Evolutionary conservation across 108 stramenopile species (phyloP), one percentile per base, ranked within the genome.

Genomic region (Epithemia pelagica): DNA sequence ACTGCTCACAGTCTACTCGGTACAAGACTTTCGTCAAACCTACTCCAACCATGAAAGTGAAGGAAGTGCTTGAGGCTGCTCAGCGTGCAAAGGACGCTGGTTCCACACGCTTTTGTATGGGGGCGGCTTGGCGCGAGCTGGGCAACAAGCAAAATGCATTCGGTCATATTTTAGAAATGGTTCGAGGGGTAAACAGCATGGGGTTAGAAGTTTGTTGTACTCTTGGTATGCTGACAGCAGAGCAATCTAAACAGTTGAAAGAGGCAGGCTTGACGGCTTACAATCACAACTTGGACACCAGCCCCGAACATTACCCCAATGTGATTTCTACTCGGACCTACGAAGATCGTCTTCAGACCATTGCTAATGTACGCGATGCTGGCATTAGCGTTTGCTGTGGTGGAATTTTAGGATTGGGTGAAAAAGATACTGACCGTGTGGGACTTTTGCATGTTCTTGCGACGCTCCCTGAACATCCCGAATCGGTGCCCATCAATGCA

Each of bases 1-100:
- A 98, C 78, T 98, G 97, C 88, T 91, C 89, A 5, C 97, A 97
- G 73, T 91, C 89, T 37, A 90, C 91, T 55, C 83, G 88, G 26
- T 89, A 98, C 83, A 96, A 96, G 80, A 98, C 97, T 0, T 95
- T 95, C 74, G 97, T 98, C 74, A 98, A 98, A 82, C 97, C 97
- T 0, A 97, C 96, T 1, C 96, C 96, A 0, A 94, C 96, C 54
- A 95, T 98, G 96, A 96, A 97, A 82, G 92, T 98, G 26, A 91
- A 94, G 65, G 97, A 97, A 74, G 97, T 98, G 19, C 76, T 98
- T 61, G 92, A 87, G 74, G 96, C 96, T 10, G 97, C 97, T 29
- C 64, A 68, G 30, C 70, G 94, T 25, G 97, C 97, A 66, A 98
- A 98, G 80, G 96, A 91, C 18, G 97, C 97, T 2, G 97, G 97